Percentiles rank a stretch among this genome's conserved stretches.
phyloP scores from a whole-genome alignment of 83 land plant genomes.

The Diphasiastrum complanatum region DNA sequence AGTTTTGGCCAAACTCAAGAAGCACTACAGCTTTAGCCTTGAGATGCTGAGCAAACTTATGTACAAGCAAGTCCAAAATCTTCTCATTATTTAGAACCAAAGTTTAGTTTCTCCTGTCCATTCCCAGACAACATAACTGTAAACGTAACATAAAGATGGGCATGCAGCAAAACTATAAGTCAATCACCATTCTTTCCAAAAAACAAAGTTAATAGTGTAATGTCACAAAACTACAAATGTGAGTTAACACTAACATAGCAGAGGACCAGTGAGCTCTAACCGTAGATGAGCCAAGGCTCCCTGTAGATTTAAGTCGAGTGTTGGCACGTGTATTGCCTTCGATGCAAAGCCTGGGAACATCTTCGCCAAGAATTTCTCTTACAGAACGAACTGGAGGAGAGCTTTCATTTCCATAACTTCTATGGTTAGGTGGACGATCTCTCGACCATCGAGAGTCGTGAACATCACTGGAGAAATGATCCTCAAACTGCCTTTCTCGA shows the following conservation, averaged over 20 bases:
- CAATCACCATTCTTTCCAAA: background rate
- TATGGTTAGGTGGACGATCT: conserved; percentile 49
- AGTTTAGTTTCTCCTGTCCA: too few species aligned
- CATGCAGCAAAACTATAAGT: too few species aligned
- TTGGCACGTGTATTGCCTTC: conserved; percentile 46
- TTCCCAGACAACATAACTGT: too few species aligned
- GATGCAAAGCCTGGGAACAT: conserved; percentile 45
- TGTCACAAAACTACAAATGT: too few species aligned
- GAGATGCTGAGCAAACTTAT: too few species aligned
- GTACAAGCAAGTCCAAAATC: too few species aligned
- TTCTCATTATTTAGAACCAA: too few species aligned
- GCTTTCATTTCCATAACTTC: conserved; percentile 30
- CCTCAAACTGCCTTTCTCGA: conserved; percentile 37
- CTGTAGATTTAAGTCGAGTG: conserved; percentile 32
- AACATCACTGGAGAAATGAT: conserved; percentile 39
- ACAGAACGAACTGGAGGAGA: conserved; percentile 72
- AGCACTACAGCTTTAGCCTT: too few species aligned
- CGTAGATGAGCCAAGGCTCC: conserved; percentile 24
- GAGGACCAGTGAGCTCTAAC: conserved; percentile 45
- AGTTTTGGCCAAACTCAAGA: too few species aligned
- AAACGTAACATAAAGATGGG: too few species aligned
- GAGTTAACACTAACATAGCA: too few species aligned
- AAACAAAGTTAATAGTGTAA: too few species aligned
- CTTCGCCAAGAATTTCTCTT: conserved; percentile 70
- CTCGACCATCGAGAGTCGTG: conserved; percentile 32